Percentiles rank a stretch among this genome's conserved stretches.
phyloP scores from a whole-genome alignment of 805 yeast genomes.

The Teunomyces aglyptinius region DNA sequence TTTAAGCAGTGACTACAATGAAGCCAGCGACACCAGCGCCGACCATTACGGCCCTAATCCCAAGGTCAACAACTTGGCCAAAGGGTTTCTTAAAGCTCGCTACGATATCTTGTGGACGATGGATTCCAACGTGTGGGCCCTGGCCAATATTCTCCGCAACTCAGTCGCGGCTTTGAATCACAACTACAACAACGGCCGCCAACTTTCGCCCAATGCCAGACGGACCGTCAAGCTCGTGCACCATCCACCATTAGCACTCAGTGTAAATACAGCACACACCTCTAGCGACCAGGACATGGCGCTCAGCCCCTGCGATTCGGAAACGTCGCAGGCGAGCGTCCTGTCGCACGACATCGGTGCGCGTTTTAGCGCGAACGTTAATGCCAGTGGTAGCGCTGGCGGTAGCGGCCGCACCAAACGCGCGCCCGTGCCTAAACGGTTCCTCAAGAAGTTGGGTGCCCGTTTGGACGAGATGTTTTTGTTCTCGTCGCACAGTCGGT shows the following conservation, averaged over 20 bases:
- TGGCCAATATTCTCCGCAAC: constrained; percentile 60
- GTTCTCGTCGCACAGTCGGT: constrained; percentile 80
- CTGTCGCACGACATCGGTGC: neutral
- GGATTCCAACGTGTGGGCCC: constrained; percentile 83
- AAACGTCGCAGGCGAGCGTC: neutral
- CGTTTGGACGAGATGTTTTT: constrained; percentile 82
- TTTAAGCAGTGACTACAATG: constrained; percentile 26
- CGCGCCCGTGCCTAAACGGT: constrained; percentile 7
- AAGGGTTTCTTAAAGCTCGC: constrained; percentile 68
- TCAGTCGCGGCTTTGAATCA: constrained; percentile 54
- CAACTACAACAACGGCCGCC: constrained; percentile 52
- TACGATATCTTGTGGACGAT: constrained; percentile 79
- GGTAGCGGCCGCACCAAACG: neutral
- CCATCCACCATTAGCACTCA: constrained; percentile 71
- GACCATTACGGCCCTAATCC: constrained; percentile 80
- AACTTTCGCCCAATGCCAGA: constrained; percentile 16
- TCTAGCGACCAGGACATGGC: constrained; percentile 24
- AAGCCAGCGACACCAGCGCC: constrained; percentile 28
- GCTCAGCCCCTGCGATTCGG: constrained; percentile 15
- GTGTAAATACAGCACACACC: constrained; percentile 21
- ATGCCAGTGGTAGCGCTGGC: neutral
- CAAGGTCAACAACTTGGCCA: constrained; percentile 81
- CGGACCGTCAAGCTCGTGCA: constrained; percentile 68
- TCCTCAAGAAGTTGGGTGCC: constrained; percentile 49
- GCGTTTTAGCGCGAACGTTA: neutral